These are phyloP conservation scores for Phellopilus nigrolimitatus DNA, from an alignment of 1,284 basidiomycete species.

Conservation along the genomic window DNA sequence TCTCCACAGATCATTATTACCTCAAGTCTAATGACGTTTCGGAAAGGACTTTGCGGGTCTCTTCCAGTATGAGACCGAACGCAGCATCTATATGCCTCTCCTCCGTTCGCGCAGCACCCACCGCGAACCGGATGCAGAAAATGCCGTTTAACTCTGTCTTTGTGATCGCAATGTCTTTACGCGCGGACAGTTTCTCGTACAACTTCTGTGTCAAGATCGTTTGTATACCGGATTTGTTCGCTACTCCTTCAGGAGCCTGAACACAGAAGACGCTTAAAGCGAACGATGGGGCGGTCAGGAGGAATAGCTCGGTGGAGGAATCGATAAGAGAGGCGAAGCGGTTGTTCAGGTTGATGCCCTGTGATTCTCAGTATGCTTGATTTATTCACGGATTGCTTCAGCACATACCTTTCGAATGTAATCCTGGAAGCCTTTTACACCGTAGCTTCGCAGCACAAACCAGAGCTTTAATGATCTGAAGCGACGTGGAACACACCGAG, in stretches of 20 bases:
- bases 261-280: constrained; percentile 78
- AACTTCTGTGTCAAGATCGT: constrained; percentile 69
- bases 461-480: constrained; percentile 91
- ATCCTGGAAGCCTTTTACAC: constrained; percentile 70
- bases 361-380: not conserved
- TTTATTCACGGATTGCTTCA: too few relatives aligned
- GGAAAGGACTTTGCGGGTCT: constrained; percentile 32
- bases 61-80: constrained; percentile 50
- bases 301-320: constrained; percentile 45
- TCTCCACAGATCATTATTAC: not conserved
- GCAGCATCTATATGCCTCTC: constrained; percentile 58
- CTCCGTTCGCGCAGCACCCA: constrained; percentile 66
- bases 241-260: constrained; percentile 28
- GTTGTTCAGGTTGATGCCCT: constrained; percentile 64
- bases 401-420: constrained; percentile 53
- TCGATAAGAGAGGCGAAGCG: constrained; percentile 56
- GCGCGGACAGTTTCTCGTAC: constrained; percentile 49
- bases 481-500: too few relatives aligned
- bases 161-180: constrained; percentile 70
- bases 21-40: not conserved
- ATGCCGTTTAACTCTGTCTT: constrained; percentile 70
- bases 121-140: constrained; percentile 70
- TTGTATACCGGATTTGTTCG: constrained; percentile 30
- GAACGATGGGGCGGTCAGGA: constrained; percentile 61
- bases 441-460: constrained; percentile 88